Evolutionary conservation across 139 green algal species (phyloP).

Genomic region (Penium margaritaceum): DNA sequence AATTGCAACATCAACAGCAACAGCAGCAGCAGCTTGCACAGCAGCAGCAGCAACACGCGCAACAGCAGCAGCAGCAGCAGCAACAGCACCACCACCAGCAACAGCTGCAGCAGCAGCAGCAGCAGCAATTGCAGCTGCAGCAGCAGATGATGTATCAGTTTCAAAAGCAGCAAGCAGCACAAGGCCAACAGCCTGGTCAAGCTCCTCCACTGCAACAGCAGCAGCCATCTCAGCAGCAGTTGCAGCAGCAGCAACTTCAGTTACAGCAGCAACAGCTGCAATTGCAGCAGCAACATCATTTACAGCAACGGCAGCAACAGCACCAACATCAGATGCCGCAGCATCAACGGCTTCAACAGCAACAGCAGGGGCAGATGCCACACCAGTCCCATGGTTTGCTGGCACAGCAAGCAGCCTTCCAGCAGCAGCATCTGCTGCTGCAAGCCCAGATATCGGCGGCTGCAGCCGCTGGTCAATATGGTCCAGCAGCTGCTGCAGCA

Average conservation of each 20-base stretch:
- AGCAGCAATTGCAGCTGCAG: not conserved
- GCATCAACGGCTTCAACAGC: not conserved
- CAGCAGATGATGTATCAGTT: not conserved
- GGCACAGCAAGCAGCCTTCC: not conserved
- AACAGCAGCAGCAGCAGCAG: not conserved
- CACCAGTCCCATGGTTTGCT: not conserved
- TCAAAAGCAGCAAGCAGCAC: not conserved
- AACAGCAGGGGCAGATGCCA: not conserved
- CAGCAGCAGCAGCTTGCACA: not conserved
- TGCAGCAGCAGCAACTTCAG: too few species aligned
- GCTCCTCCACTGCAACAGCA: not conserved
- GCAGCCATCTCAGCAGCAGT: not conserved
- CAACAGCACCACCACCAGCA: slow-evolving; percentile 1
- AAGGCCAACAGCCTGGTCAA: not conserved
- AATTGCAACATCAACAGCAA: not conserved
- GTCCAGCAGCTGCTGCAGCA: not conserved
- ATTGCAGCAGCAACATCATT: too few species aligned
- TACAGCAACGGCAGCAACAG: not conserved
- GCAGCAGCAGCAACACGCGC: not conserved
- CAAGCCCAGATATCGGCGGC: too few species aligned
- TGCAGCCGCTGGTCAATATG: too few species aligned
- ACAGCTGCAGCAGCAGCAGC: slow-evolving; percentile 8
- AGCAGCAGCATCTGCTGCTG: not conserved
- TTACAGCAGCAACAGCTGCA: too few species aligned
- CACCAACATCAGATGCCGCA: not conserved